phyloP scores from a whole-genome alignment of 352 stramenopile genomes.

The Blastocystis sp. region DNA sequence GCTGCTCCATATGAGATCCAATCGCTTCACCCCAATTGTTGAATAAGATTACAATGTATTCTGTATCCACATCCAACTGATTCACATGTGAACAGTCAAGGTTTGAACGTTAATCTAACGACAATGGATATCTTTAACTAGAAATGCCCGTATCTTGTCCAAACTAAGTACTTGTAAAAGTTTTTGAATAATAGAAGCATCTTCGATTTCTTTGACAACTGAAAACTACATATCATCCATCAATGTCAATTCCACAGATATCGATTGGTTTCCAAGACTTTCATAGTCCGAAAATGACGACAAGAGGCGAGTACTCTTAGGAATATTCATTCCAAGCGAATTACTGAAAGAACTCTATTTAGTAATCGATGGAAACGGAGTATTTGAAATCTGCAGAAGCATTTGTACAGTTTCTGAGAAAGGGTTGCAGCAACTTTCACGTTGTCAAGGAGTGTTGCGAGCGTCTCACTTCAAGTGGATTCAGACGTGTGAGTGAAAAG shows the following conservation, averaged over 20 bases:
- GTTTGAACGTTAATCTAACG: neutral
- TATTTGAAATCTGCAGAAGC: slow-evolving; percentile 45
- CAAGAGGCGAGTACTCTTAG: neutral
- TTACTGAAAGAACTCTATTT: neutral
- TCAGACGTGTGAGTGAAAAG: slow-evolving; percentile 54
- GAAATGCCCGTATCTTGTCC: neutral
- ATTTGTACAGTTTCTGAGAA: slow-evolving; percentile 53
- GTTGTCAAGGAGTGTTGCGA: slow-evolving; percentile 54
- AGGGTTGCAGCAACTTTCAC: slow-evolving; percentile 39
- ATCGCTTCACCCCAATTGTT: neutral
- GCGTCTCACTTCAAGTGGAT: slow-evolving; percentile 2
- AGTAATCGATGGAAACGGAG: slow-evolving; percentile 4
- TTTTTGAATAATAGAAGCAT: neutral
- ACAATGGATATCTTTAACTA: slow-evolving; percentile 19
- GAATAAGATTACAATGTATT: neutral
- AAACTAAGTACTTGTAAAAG: neutral
- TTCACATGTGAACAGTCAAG: neutral
- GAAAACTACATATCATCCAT: neutral
- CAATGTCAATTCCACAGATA: neutral
- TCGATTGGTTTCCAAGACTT: neutral
- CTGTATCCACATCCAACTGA: neutral
- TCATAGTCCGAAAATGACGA: slow-evolving; percentile 37
- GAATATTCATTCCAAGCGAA: neutral
- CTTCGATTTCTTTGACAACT: neutral
- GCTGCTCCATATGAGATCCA: neutral